Evolutionary conservation across 495 filamentous ascomycete genomes (phyloP).

Genomic region (Tirmania nivea): DNA sequence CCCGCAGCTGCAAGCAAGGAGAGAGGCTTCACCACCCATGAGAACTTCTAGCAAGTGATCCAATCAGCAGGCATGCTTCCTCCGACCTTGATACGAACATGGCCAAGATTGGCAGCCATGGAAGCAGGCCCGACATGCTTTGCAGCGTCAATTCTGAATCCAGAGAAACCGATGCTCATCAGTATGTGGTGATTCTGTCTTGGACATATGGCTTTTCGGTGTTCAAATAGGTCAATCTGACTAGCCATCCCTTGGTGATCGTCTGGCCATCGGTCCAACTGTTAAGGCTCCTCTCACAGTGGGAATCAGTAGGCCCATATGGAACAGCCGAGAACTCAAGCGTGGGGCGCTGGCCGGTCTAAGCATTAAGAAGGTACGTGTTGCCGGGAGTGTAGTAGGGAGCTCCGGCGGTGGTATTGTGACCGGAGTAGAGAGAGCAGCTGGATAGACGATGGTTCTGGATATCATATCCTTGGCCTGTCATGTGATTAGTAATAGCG

Average conservation of each 20-base stretch:
- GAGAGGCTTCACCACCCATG: constrained; percentile 14
- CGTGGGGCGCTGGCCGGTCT: constrained; percentile 17
- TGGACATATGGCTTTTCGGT: constrained; percentile 21
- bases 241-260: constrained; percentile 21
- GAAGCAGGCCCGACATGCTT: constrained; percentile 19
- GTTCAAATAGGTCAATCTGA: constrained; percentile 19
- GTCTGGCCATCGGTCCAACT: constrained; percentile 17
- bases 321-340: constrained; percentile 20
- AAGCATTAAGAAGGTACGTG: constrained; percentile 19
- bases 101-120: constrained; percentile 12
- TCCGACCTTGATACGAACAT: constrained; percentile 15
- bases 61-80: constrained; percentile 17
- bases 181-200: constrained; percentile 20
- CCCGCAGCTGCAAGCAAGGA: constrained; percentile 17
- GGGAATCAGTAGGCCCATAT: constrained; percentile 21
- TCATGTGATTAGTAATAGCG: constrained; percentile 20
- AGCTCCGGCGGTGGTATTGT: constrained; percentile 19
- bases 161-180: constrained; percentile 18
- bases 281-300: constrained; percentile 15
- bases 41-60: constrained; percentile 20
- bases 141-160: constrained; percentile 20
- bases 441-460: constrained; percentile 17
- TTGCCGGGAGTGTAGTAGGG: constrained; percentile 20
- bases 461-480: constrained; percentile 15
- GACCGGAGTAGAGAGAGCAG: constrained; percentile 15